Percentiles rank a stretch among this genome's conserved stretches.
These are phyloP conservation scores for Calonectria fujianensis DNA, from an alignment of 2,329 filamentous ascomycete genomes.

Conservation along the genomic window DNA sequence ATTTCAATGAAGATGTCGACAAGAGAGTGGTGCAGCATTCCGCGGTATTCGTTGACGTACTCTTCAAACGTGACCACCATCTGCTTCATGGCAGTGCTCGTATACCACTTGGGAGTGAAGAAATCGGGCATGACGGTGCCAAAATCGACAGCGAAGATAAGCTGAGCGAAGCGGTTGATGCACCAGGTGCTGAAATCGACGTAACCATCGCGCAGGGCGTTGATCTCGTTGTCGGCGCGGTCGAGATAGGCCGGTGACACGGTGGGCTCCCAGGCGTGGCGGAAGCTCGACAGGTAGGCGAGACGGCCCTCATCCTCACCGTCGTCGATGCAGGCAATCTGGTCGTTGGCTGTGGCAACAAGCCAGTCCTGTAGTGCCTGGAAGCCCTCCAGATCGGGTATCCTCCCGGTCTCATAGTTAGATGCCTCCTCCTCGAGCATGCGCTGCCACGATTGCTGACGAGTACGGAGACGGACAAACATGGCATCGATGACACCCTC, in stretches of 20 bases:
- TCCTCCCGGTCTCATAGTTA: conserved; percentile 78
- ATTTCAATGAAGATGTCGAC: conserved; percentile 95
- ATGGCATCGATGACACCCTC: conserved; percentile 98
- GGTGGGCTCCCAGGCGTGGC: conserved; percentile 85
- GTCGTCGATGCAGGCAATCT: conserved; percentile 98
- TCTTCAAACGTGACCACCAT: conserved; percentile 97
- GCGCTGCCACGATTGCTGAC: conserved; percentile 90
- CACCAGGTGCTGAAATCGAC: conserved; percentile 96
- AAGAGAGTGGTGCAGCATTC: conserved; percentile 89
- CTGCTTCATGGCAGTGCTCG: conserved; percentile 89
- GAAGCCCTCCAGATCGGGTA: conserved; percentile 77
- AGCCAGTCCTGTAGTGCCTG: conserved; percentile 96
- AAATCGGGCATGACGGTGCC: conserved; percentile 87
- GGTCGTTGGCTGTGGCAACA: conserved; percentile 96
- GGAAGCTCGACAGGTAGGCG: conserved; percentile 91
- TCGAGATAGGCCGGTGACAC: conserved; percentile 88
- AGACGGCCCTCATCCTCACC: conserved; percentile 84
- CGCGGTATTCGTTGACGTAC: conserved; percentile 91
- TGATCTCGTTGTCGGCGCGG: conserved; percentile 82
- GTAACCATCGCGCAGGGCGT: conserved; percentile 89
- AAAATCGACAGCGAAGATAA: conserved; percentile 96
- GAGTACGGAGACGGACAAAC: conserved; percentile 88
- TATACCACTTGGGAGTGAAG: conserved; percentile 94
- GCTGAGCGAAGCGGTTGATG: conserved; percentile 87
- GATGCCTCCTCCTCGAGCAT: conserved; percentile 90